Percentiles rank a stretch among this genome's conserved stretches.
phyloP scores from a whole-genome alignment of 805 yeast species.

The Yamadazyma endophytica region DNA sequence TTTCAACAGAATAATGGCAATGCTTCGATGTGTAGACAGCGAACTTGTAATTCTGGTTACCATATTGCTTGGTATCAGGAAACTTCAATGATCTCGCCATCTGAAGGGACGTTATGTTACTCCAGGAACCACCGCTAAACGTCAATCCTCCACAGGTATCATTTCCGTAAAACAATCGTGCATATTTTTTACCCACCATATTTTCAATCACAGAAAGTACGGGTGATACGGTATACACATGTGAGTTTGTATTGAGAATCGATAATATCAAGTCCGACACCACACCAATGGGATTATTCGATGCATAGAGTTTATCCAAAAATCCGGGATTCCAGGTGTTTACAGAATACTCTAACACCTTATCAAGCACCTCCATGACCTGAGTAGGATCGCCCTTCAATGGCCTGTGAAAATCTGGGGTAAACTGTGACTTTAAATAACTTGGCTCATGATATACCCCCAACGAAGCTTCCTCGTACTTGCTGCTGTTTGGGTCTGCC shows the following conservation, averaged over 20 bases:
- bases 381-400: constrained; percentile 34
- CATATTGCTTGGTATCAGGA: constrained; percentile 67
- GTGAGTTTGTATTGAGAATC: constrained; percentile 75
- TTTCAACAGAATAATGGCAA: constrained; percentile 76
- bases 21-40: constrained; percentile 71
- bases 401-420: constrained; percentile 21
- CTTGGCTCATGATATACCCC: constrained; percentile 53
- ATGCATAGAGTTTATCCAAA: constrained; percentile 77
- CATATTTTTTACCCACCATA: constrained; percentile 63
- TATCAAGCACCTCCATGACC: constrained; percentile 48
- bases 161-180: constrained; percentile 53
- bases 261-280: constrained; percentile 67
- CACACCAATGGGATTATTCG: constrained; percentile 83
- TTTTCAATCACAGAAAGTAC: constrained; percentile 73
- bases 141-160: constrained; percentile 74
- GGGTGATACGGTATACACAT: constrained; percentile 82
- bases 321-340: constrained; percentile 88
- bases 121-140: constrained; percentile 85
- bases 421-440: constrained; percentile 33
- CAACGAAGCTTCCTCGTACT: constrained; percentile 37
- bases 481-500: constrained; percentile 34
- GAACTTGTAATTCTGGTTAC: constrained; percentile 50
- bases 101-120: constrained; percentile 74
- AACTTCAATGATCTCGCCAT: constrained; percentile 61
- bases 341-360: constrained; percentile 61